Evolutionary conservation across 1,284 basidiomycete genomes (phyloP).

Genomic region (Cryptococcus wingfieldii): DNA sequence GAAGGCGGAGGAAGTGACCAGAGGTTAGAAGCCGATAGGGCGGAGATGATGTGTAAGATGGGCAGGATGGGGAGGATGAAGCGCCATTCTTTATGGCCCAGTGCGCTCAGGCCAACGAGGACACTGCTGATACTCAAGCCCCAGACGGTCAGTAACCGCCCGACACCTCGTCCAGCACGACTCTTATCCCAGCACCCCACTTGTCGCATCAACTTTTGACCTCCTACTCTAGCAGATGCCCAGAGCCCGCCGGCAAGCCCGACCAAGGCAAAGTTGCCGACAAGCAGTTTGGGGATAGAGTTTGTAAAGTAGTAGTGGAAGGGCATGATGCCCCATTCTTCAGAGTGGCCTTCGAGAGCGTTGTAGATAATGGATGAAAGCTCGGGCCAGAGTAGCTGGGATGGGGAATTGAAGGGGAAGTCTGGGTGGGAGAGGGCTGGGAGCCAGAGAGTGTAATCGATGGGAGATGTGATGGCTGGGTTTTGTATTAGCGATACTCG

Average conservation of each 20-base stretch:
- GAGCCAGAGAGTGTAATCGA: conserved; percentile 87
- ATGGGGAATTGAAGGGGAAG: conserved; percentile 30
- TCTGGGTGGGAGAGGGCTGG: conserved; percentile 31
- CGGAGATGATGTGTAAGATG: conserved; percentile 72
- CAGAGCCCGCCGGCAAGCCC: conserved; percentile 1
- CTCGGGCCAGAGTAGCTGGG: conserved; percentile 78
- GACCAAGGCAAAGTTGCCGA: conserved; percentile 61
- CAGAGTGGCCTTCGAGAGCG: conserved; percentile 75
- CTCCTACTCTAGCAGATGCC: not conserved
- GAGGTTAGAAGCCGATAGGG: conserved; percentile 53
- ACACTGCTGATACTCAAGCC: conserved; percentile 57
- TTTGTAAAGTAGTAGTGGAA: conserved; percentile 64
- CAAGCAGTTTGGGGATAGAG: conserved; percentile 73
- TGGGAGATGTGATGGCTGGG: conserved; percentile 58
- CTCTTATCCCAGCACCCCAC: not conserved
- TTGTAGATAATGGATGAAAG: conserved; percentile 78
- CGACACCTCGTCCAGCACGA: not conserved
- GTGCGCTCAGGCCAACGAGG: conserved; percentile 63
- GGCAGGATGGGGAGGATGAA: conserved; percentile 88
- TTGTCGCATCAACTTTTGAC: not conserved
- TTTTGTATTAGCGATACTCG: conserved; percentile 8
- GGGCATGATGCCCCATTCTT: conserved; percentile 87
- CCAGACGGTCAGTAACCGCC: conserved; percentile 17
- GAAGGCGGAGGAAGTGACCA: conserved; percentile 7
- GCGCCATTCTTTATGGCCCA: conserved; percentile 93